Evolutionary conservation across 73 alveolate species (phyloP).

Genomic region (Paramecium biaurelia): DNA sequence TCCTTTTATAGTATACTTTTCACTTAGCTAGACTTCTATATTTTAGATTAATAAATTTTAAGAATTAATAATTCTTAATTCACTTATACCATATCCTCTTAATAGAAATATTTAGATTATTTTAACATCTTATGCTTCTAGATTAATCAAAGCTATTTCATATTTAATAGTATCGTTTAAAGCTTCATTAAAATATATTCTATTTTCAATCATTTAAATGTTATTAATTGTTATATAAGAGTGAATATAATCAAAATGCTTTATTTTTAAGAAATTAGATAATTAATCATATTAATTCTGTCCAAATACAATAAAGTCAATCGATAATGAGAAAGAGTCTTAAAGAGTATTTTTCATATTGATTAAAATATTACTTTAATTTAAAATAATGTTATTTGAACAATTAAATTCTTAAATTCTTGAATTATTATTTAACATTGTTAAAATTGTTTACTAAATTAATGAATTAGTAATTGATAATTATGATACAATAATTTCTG

Average conservation of each 20-base stretch:
- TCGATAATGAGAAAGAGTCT: not conserved
- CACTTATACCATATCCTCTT: not conserved
- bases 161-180: not conserved
- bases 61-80: not conserved
- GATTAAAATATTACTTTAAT: not conserved
- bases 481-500: not conserved
- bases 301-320: not conserved
- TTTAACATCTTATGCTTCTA: not conserved
- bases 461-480: not conserved
- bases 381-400: not conserved
- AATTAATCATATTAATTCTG: not conserved
- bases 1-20: not conserved
- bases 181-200: not conserved
- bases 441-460: not conserved
- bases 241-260: not conserved
- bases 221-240: not conserved
- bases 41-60: not conserved
- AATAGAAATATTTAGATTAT: not conserved
- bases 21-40: not conserved
- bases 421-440: not conserved
- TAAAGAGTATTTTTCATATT: not conserved
- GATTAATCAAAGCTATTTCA: not conserved
- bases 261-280: not conserved
- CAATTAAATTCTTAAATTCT: not conserved
- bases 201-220: not conserved